A percentile compares a stretch with the other conserved stretches of the same genome.
phyloP scores from a whole-genome alignment of 345 rosid genomes.

The Acer saccharum region DNA sequence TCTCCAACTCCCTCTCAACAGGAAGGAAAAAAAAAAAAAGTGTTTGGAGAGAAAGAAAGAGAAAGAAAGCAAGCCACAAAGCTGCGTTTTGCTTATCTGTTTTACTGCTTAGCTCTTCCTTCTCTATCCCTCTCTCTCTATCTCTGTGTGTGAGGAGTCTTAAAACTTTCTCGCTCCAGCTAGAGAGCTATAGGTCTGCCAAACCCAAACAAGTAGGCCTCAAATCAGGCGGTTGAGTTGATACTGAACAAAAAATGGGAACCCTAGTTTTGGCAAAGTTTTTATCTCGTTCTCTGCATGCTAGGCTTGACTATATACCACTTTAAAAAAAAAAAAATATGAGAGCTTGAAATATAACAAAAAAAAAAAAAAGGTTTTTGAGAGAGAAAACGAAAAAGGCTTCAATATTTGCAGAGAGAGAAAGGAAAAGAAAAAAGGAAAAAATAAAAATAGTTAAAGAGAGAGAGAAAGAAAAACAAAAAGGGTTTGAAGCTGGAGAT shows the following conservation, averaged over 20 bases:
- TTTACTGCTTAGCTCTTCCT: slow-evolving; percentile 55
- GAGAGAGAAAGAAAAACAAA: not conserved
- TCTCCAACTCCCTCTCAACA: slow-evolving; percentile 62
- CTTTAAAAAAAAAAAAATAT: not conserved
- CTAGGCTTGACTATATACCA: slow-evolving; percentile 23
- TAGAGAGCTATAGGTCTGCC: slow-evolving; percentile 13
- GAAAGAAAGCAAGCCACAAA: slow-evolving; percentile 51
- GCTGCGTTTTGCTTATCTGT: not conserved
- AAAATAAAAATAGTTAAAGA: not conserved
- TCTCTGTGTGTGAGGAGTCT: slow-evolving; percentile 7
- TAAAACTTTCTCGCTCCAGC: slow-evolving; percentile 12
- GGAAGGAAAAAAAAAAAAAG: not conserved
- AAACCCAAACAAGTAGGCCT: slow-evolving; percentile 22
- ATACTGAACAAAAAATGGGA: slow-evolving; percentile 14
- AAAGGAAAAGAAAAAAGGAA: not conserved
- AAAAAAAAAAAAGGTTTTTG: not conserved
- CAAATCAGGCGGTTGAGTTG: slow-evolving; percentile 2
- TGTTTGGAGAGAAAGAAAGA: slow-evolving; percentile 52
- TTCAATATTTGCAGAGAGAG: slow-evolving; percentile 1
- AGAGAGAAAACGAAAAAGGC: slow-evolving; percentile 20
- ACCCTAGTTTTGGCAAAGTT: slow-evolving; percentile 36
- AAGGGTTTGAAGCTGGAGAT: slow-evolving; percentile 7
- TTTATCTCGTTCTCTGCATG: slow-evolving; percentile 35
- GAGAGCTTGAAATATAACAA: not conserved
- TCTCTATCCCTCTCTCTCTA: slow-evolving; percentile 76